Conservation (phyloP, 352 stramenopile species). For the Phytophthora europaea region DNA sequence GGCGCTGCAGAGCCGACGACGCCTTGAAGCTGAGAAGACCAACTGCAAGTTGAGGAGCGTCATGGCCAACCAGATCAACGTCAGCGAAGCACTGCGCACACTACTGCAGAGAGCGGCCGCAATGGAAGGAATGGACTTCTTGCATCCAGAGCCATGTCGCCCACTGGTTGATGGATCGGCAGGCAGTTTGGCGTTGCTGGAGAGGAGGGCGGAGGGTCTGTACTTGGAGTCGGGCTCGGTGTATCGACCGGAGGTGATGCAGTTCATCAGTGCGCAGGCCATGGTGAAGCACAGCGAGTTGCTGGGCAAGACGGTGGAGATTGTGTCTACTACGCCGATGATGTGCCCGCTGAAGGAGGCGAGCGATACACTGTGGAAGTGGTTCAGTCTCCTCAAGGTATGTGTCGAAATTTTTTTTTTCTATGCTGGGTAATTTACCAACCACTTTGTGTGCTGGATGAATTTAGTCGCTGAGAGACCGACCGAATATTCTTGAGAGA, state of each 20-base stretch:
- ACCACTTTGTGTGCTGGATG: background rate
- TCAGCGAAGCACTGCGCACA: constrained; percentile 14
- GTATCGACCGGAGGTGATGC: constrained; percentile 8
- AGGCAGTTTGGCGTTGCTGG: constrained; percentile 26
- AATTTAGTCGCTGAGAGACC: constrained; percentile 17
- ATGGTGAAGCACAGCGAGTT: constrained; percentile 16
- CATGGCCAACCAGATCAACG: constrained; percentile 31
- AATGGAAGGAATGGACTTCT: constrained; percentile 31
- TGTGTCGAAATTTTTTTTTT: too few relatives aligned
- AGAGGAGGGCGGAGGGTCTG: constrained; percentile 21
- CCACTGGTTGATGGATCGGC: constrained; percentile 5
- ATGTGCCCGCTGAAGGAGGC: constrained; percentile 22
- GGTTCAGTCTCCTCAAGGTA: constrained; percentile 19
- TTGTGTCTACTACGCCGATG: constrained; percentile 37
- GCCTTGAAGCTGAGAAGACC: constrained; percentile 24
- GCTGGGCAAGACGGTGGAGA: constrained; percentile 29
- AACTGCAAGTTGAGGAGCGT: constrained; percentile 35
- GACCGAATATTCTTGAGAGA: constrained; percentile 31
- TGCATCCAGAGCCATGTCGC: constrained; percentile 19
- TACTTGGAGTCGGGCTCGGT: constrained; percentile 33
- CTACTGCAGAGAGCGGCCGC: constrained; percentile 22
- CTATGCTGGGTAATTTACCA: background rate
- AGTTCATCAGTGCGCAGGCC: constrained; percentile 8
- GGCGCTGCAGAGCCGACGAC: constrained; percentile 4
- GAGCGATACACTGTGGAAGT: constrained; percentile 29